Base-by-base conservation (phyloP, 441 rosid species). In the Viola pubescens region DNA sequence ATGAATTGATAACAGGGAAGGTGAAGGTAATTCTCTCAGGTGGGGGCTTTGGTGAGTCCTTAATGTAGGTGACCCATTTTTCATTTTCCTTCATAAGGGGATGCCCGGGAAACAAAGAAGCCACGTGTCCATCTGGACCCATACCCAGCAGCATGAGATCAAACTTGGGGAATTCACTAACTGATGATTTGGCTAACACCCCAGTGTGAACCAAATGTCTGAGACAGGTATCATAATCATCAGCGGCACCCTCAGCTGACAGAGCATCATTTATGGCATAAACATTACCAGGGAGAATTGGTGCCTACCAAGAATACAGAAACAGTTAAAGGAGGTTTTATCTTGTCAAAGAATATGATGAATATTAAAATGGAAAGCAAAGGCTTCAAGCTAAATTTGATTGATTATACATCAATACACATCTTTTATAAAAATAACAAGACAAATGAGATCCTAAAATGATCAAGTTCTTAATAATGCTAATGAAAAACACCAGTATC, bases 81-180 rank as follows among this genome's bases (percentile, higher is more conserved):
- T 80, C 49, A 0, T 58, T 77, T 79, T 89, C 97, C 6, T 74
- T 55, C 26, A 86, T 50, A 44, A 91, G 88, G 19, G 73, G 77
- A 52, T 89, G 95, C 49, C 95, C 87, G 0, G 95, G 98, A 68
- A 91, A 91, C 1, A 87, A 63, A 0, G 96, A 91, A 4, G 98
- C 98, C 9, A 89, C 79, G 0, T 91, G 98, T 16, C 97, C 97
- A 70, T 91, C 98, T 1, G 98, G 94, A 0, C 97, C 98, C 95
- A 89, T 83, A 48, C 97, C 98, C 0, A 91, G 74, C 68, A 91
- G 94, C 84, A 81, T 77, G 66, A 87, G 81, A 76, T 91, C 97
- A 34, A 91, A 91, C 60, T 80, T 87, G 0, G 98, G 95, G 54
- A 87, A 73, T 51, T 87, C 88, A 2, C 69, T 83, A 1, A 73